Percentiles rank a stretch among this genome's conserved stretches.
Evolutionary conservation across 345 rosid genomes (phyloP).

Genomic region (Murraya paniculata): DNA sequence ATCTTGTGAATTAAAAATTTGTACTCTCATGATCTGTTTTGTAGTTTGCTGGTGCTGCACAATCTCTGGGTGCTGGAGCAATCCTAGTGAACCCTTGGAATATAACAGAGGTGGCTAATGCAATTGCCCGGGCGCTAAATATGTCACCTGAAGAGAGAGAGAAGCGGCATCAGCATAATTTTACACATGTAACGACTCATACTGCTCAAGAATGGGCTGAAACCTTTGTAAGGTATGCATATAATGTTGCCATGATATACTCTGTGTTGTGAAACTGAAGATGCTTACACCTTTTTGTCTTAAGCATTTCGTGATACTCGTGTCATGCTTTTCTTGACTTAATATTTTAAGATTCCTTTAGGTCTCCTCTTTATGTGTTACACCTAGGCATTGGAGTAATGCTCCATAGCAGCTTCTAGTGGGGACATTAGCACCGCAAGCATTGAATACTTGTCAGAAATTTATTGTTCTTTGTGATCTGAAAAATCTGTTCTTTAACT

Average conservation of each 20-base stretch:
- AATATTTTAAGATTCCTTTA: neutral
- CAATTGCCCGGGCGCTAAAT: constrained; percentile 78
- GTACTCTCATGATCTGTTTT: constrained; percentile 14
- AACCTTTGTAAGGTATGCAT: constrained; percentile 83
- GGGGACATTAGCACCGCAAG: neutral
- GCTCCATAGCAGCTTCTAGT: neutral
- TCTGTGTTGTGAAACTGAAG: neutral
- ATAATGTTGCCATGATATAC: neutral
- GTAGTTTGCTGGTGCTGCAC: constrained; percentile 99
- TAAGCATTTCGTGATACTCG: neutral
- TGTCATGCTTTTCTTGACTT: neutral
- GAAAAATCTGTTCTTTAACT: neutral
- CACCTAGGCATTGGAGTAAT: neutral
- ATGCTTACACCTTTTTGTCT: neutral
- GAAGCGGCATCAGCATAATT: constrained; percentile 84
- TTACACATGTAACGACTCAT: constrained; percentile 70
- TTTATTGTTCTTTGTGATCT: neutral
- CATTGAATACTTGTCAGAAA: neutral
- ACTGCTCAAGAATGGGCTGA: constrained; percentile 99
- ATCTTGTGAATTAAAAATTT: neutral
- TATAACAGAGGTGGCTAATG: constrained; percentile 96
- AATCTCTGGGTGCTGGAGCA: constrained; percentile 99
- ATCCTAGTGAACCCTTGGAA: constrained; percentile 99
- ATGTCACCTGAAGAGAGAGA: constrained; percentile 89
- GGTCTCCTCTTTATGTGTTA: neutral